Evolutionary conservation across 305 asterid species (phyloP), one percentile per base, ranked within the genome.

Genomic region (Solanum hybrid): DNA sequence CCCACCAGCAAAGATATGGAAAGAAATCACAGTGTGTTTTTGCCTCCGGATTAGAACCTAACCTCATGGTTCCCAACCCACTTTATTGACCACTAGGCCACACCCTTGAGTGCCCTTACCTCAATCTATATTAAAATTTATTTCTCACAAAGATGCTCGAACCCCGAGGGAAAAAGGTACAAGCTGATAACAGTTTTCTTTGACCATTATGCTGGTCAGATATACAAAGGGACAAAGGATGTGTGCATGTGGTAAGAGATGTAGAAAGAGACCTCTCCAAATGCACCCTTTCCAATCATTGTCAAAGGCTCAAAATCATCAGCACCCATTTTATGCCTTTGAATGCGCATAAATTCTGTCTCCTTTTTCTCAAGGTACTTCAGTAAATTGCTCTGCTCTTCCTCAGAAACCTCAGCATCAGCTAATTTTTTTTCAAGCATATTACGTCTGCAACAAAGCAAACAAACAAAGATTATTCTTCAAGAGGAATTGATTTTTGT

Each of bases 281-380:
- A 96, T 85, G 98, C 98, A 90, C 98, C 98, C 96, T 96, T 96
- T 85, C 98, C 98, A 84, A 96, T 96, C 96, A 96, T 95, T 51
- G 98, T 96, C 87, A 96, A 87, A 13, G 97, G 98, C 93, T 95
- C 97, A 92, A 96, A 96, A 91, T 96, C 98, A 92, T 96, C 98
- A 89, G 98, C 94, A 15, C 97, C 97, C 98, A 95, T 96, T 94
- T 96, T 96, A 92, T 95, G 98, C 95, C 98, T 96, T 92, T 96
- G 98, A 89, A 93, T 92, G 88, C 98, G 98, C 98, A 96, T 96
- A 92, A 93, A 96, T 90, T 96, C 98, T 82, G 98, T 96, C 93
- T 96, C 98, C 92, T 96, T 96, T 88, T 94, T 95, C 93, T 96
- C 97, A 31, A 96, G 96, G 91, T 94, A 91, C 94, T 96, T 96